Base-by-base conservation (phyloP, 2,329 filamentous ascomycete species). In the Stagonosporopsis cucurbitacearum region DNA sequence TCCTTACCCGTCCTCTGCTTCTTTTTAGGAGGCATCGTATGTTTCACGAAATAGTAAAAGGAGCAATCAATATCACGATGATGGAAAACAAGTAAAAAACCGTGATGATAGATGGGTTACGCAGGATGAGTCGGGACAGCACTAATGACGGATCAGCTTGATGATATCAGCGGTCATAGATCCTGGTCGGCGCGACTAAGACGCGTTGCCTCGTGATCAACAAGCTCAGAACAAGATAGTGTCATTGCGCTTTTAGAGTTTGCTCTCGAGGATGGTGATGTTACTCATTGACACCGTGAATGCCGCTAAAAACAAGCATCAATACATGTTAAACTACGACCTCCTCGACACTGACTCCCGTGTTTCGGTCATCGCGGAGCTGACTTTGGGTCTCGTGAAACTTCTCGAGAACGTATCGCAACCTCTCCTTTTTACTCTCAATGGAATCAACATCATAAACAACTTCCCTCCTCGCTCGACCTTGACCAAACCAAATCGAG, bases 401-500 rank as follows among this genome's bases (percentile, higher is more conserved):
- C 8, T 19, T 41, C 26, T 66, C 58, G 28, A 75, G 65, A 25
- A 59, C 44, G 1, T 6, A 11, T 1, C 60, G 13, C 3, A 75
- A 42, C 15, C 42, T 60, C n/a, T n/a, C 50, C 22, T 47, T 69
- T 51, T 75, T 73, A 37, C 70, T 69, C 20, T 71, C 71, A 11
- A 64, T 12, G 11, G 44, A 57, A 4, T 63, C 68, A 15, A 77
- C 50, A 23, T 77, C 75, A 17, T 82, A 67, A 1, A 64, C 35
- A 1, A 85, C 72, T 57, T 82, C 79, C 57, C 77, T 79, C 15
- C 74, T 77, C 11, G 72, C 73, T 36, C 77, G 75, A 1, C 78
- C 79, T 15, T 78, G 72, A 20, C 77, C 75, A 28, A 85, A 78
- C 63, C 77, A 83, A 58, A 84, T 80, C 46, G 52, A 26, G 1